Evolutionary conservation across 2,329 filamentous ascomycete species (phyloP), one percentile per base, ranked within the genome.

Genomic region (Xylaria sp.): DNA sequence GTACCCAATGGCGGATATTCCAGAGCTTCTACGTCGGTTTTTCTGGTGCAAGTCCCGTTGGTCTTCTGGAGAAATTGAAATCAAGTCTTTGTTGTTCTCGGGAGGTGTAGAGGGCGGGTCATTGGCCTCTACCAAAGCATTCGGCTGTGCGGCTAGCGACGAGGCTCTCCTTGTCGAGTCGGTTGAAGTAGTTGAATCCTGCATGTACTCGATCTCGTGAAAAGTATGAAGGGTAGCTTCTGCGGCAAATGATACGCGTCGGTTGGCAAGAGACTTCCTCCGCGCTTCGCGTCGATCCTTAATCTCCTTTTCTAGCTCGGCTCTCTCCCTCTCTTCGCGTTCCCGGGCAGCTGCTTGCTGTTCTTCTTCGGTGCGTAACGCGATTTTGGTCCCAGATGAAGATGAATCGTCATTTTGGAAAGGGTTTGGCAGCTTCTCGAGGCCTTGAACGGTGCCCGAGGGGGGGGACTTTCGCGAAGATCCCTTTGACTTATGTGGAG

Each of bases 211-310:
- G 44, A 97, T 87, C 58, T 95, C 93, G 72, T 98, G 93, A 84
- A 96, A 98, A 0, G 95, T 99, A 74, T 99, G 95, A 35, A 99
- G 83, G 3, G 95, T 99, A 11, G 95, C 95, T 78, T 99, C 95
- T 1, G 95, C 95, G 4, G 95, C 95, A 76, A 99, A 99, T 0
- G 94, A 98, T 33, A 99, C 95, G 72, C 95, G 88, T 71, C 95
- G 88, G 74, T 95, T 96, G 48, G 94, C 93, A 59, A 97, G 84
- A 17, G 93, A 97, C 75, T 98, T 98, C 69, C 95, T 86, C 65
- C 95, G 89, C 44, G 92, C 93, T 75, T 96, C 95, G 69, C 93
- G 86, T 57, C 93, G 86, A 69, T 94, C 88, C 60, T 85, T 78
- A 49, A 87, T 82, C 47, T 86, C 85, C 68, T 85, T 87, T 71